phyloP scores from a whole-genome alignment of 345 rosid genomes.

The Salix brachista region DNA sequence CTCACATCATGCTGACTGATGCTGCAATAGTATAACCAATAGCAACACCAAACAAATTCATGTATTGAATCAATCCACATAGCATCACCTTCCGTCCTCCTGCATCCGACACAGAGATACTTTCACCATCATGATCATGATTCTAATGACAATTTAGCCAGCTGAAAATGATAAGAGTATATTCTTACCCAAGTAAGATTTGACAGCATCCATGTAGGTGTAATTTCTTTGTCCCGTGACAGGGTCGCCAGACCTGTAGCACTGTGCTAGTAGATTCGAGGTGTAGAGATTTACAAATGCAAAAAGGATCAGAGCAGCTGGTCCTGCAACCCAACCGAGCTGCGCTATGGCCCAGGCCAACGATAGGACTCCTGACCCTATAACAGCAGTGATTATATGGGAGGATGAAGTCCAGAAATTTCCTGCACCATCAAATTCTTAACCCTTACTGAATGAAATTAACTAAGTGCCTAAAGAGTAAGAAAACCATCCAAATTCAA shows the following conservation, averaged over 20 bases:
- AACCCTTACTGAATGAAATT: neutral
- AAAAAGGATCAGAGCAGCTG: constrained; percentile 35
- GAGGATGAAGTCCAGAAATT: constrained; percentile 47
- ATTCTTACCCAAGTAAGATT: constrained; percentile 35
- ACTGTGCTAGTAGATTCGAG: constrained; percentile 33
- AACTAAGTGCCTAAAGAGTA: too few relatives aligned
- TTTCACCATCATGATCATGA: neutral
- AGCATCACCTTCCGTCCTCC: constrained; percentile 39
- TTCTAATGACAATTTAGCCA: neutral
- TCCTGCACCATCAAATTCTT: constrained; percentile 28
- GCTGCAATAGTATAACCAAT: constrained; percentile 54
- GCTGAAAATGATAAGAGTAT: neutral
- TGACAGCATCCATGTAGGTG: constrained; percentile 53
- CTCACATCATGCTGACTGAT: constrained; percentile 54
- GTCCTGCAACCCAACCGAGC: constrained; percentile 54
- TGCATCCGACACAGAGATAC: constrained; percentile 8
- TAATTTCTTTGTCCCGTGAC: constrained; percentile 41
- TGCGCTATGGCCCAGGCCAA: constrained; percentile 50
- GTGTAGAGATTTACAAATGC: constrained; percentile 45
- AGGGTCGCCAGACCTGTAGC: constrained; percentile 48
- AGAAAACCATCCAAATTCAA: neutral
- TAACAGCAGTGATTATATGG: constrained; percentile 48
- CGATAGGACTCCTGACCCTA: constrained; percentile 54
- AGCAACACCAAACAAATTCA: constrained; percentile 46
- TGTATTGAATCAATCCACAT: constrained; percentile 45